Percentiles rank a stretch among this genome's conserved stretches.
Conservation (phyloP, 129 eudicot species). For the Solidago caesia region DNA sequence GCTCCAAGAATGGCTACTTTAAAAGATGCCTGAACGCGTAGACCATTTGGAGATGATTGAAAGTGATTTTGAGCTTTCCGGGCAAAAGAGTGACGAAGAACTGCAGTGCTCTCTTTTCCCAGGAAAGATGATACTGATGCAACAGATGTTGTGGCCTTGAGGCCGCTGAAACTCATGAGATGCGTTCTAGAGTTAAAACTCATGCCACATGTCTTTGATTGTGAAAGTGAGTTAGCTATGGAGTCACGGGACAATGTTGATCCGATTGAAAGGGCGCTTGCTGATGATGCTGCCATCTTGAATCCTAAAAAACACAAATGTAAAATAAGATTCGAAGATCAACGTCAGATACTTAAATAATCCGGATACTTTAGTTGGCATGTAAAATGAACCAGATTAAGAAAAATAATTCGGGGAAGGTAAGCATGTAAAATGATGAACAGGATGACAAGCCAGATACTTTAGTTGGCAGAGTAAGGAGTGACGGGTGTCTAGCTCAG, state of each 20-base stretch:
- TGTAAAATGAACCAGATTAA: not conserved
- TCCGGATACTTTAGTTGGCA: too few relatives aligned
- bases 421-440: slow-evolving; percentile 5
- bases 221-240: slow-evolving; percentile 34
- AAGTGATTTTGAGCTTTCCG: slow-evolving; percentile 34
- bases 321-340: not conserved
- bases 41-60: slow-evolving; percentile 18
- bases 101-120: slow-evolving; percentile 42
- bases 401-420: not conserved
- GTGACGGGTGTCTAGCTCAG: too few relatives aligned
- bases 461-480: not conserved
- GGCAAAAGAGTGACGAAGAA: slow-evolving; percentile 36
- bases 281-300: slow-evolving; percentile 72
- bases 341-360: not conserved
- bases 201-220: slow-evolving; percentile 37
- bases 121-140: slow-evolving; percentile 32
- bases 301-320: slow-evolving; percentile 29
- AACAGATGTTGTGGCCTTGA: slow-evolving; percentile 30
- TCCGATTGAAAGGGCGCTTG: slow-evolving; percentile 52
- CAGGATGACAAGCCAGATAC: not conserved
- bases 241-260: slow-evolving; percentile 49
- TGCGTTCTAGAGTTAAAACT: slow-evolving; percentile 36
- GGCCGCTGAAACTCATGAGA: slow-evolving; percentile 52
- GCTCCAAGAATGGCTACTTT: slow-evolving; percentile 91
- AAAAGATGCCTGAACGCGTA: slow-evolving; percentile 67